These are phyloP conservation scores for Hypocreales sp. DNA, from an alignment of 2,329 filamentous ascomycete genomes.

Conservation along the genomic window DNA sequence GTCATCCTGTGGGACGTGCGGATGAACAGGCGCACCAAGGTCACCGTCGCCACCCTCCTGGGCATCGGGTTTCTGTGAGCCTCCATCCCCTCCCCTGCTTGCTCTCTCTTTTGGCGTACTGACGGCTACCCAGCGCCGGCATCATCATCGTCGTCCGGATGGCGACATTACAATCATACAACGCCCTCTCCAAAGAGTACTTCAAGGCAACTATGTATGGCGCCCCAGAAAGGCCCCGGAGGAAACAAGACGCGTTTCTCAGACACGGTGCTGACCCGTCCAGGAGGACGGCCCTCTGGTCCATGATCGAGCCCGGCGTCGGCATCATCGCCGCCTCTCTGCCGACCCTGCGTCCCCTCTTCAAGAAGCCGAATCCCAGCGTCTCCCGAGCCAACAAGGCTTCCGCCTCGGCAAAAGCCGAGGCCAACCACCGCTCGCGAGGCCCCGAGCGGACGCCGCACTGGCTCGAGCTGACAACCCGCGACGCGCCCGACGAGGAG, in stretches of 20 bases:
- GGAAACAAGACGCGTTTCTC: too few relatives aligned
- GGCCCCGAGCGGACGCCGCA: background rate
- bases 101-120: background rate
- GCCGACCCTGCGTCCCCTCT: conserved; percentile 3
- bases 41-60: conserved; percentile 1
- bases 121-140: conserved; percentile 1
- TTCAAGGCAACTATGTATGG: conserved; percentile 1
- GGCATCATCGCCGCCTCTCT: conserved; percentile 3
- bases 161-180: background rate
- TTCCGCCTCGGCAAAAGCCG: background rate
- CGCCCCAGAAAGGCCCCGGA: too few relatives aligned
- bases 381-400: background rate
- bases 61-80: conserved; percentile 4
- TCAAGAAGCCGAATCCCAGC: background rate
- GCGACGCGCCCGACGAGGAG: background rate
- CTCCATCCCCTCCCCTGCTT: background rate
- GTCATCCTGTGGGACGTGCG: conserved; percentile 2
- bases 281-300: conserved; percentile 3
- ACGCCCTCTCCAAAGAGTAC: background rate
- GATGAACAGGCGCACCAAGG: conserved; percentile 1
- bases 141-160: conserved; percentile 2
- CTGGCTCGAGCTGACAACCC: conserved; percentile 1
- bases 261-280: background rate
- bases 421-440: background rate
- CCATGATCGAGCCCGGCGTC: conserved; percentile 3